A percentile compares a stretch with the other conserved stretches of the same genome.
Conservation (phyloP, 768 basidiomycete genomes). For the Tulasnella sp. region DNA sequence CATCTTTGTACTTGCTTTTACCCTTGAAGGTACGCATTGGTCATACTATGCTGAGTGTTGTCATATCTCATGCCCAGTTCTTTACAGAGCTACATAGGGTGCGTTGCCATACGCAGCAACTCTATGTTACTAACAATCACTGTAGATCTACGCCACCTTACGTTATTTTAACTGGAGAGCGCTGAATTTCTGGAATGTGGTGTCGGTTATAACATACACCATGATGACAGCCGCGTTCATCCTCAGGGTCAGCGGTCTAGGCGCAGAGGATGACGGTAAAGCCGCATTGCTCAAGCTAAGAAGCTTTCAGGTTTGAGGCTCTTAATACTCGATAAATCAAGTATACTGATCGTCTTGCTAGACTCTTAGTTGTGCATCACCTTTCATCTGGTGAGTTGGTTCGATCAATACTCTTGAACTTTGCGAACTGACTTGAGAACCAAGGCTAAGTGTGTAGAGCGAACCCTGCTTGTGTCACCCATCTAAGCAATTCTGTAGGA, state of each 20-base stretch:
- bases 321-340: constrained; percentile 80
- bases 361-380: constrained; percentile 14
- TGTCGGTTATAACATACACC: constrained; percentile 58
- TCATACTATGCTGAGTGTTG: not conserved
- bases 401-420: not conserved
- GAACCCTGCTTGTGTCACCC: not conserved
- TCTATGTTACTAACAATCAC: no score
- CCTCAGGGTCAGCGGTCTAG: constrained; percentile 51
- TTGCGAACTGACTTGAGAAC: not conserved
- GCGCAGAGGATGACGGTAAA: constrained; percentile 5
- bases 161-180: constrained; percentile 69
- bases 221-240: constrained; percentile 62
- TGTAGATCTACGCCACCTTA: constrained; percentile 55
- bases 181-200: constrained; percentile 63
- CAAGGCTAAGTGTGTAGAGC: constrained; percentile 66
- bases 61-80: not conserved
- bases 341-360: constrained; percentile 23
- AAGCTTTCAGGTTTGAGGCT: constrained; percentile 77
- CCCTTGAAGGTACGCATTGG: constrained; percentile 54
- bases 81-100: constrained; percentile 46
- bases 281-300: constrained; percentile 25
- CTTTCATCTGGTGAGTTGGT: constrained; percentile 14
- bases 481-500: constrained; percentile 32
- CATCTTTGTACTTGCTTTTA: constrained; percentile 60
- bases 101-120: constrained; percentile 13